Conservation (phyloP, 306 rosid species). For the Geum urbanum region DNA sequence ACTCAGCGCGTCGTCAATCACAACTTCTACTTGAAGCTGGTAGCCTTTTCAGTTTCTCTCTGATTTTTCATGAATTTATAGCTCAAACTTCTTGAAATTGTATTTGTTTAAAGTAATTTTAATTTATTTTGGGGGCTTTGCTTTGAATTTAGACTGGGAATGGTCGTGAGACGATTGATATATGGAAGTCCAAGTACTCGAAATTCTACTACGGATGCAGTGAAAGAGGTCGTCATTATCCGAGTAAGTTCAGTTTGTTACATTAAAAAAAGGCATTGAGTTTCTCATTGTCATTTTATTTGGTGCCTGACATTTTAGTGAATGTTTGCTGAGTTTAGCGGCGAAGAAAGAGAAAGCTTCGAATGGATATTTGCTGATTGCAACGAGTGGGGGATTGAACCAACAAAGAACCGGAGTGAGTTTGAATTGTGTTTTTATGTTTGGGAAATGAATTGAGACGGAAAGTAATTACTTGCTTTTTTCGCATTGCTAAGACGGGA, state of each 20-base stretch:
- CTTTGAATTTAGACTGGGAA: neutral
- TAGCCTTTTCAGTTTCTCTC: neutral
- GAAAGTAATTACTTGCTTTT: too few species aligned
- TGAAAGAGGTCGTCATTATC: constrained; percentile 58
- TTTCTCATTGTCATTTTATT: neutral
- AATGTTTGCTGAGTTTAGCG: constrained; percentile 36
- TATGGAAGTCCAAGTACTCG: constrained; percentile 82
- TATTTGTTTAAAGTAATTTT: neutral
- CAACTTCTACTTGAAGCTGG: constrained; percentile 53
- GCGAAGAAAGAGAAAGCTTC: constrained; percentile 61
- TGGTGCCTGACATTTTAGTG: neutral
- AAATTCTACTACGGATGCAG: constrained; percentile 75
- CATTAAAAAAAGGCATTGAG: neutral
- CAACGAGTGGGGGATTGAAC: constrained; percentile 94
- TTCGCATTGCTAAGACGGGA: constrained; percentile 29
- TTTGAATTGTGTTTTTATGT: constrained; percentile 15
- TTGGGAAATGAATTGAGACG: neutral
- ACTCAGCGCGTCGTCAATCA: constrained; percentile 61
- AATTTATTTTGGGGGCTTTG: neutral
- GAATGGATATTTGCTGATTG: constrained; percentile 90
- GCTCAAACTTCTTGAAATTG: neutral
- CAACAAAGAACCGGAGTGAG: constrained; percentile 98
- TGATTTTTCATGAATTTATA: neutral
- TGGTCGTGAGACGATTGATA: constrained; percentile 56
- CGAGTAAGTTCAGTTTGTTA: constrained; percentile 40